Conservation (phyloP, 2,329 filamentous ascomycete genomes). For the Knufia petricola region DNA sequence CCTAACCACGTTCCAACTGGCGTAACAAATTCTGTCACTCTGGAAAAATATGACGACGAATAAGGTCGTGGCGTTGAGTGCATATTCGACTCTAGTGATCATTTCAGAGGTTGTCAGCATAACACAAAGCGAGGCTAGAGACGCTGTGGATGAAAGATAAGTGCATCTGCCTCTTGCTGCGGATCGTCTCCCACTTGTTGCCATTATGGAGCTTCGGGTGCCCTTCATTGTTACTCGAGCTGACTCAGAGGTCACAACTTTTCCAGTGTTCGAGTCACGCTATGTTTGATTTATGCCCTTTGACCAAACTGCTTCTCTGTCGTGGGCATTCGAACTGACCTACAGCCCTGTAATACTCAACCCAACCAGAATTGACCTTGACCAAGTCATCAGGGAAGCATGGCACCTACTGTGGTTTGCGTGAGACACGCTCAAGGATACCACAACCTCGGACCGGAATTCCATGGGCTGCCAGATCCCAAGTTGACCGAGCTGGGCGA, state of each 20-base stretch:
- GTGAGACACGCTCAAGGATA: conserved; percentile 48
- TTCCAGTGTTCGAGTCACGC: neutral
- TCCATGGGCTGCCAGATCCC: conserved; percentile 68
- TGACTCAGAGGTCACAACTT: neutral
- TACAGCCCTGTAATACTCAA: neutral
- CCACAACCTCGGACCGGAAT: conserved; percentile 65
- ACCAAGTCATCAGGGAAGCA: neutral
- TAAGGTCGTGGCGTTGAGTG: neutral
- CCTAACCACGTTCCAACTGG: neutral
- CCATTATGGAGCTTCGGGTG: neutral
- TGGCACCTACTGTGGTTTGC: conserved; percentile 20
- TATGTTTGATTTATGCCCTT: neutral
- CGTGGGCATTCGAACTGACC: neutral
- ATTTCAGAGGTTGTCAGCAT: neutral
- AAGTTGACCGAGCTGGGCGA: conserved; percentile 66
- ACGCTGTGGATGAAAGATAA: neutral
- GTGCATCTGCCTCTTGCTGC: neutral
- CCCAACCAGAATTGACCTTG: too few relatives aligned
- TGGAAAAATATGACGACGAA: conserved; percentile 3
- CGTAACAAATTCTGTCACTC: neutral
- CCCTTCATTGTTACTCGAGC: neutral
- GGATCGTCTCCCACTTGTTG: neutral
- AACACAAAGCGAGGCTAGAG: neutral
- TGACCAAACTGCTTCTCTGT: neutral
- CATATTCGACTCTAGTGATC: neutral